Evolutionary conservation across 2,329 filamentous ascomycete species (phyloP).

Genomic region (Ceratocystis colombiana): DNA sequence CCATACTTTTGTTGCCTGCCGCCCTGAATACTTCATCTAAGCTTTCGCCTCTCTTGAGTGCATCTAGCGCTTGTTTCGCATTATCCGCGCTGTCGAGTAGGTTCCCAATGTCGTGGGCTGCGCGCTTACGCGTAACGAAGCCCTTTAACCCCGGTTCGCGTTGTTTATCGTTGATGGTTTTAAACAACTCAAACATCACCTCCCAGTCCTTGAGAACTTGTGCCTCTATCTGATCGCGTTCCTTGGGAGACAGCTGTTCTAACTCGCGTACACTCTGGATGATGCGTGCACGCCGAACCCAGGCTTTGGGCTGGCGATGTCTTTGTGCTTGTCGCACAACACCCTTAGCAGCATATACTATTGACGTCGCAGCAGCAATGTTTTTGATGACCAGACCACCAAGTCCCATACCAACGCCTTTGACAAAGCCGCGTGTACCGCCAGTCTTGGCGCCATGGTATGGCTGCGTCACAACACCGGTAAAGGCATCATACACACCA

Average conservation of each 20-base stretch:
- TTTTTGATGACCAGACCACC: constrained; percentile 56
- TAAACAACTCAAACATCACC: constrained; percentile 36
- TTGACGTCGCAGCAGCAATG: constrained; percentile 48
- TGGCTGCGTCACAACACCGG: constrained; percentile 42
- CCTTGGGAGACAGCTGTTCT: constrained; percentile 31
- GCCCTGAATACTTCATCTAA: constrained; percentile 28
- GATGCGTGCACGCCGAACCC: constrained; percentile 49
- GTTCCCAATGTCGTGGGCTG: constrained; percentile 32
- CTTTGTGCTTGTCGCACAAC: constrained; percentile 50
- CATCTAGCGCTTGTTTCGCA: constrained; percentile 39
- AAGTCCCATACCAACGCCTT: constrained; percentile 53
- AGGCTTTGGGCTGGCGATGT: constrained; percentile 42
- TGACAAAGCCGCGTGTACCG: constrained; percentile 39
- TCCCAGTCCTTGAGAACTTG: constrained; percentile 37
- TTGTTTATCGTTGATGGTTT: constrained; percentile 34
- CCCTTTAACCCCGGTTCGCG: constrained; percentile 29
- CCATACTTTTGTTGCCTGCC: constrained; percentile 8
- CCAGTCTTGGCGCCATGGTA: constrained; percentile 46
- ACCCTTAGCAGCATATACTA: constrained; percentile 55
- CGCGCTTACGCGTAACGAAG: constrained; percentile 32
- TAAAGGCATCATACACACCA: constrained; percentile 55
- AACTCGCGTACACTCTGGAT: constrained; percentile 46
- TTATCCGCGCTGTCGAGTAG: constrained; percentile 43
- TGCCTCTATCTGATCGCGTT: constrained; percentile 30
- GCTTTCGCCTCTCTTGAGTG: constrained; percentile 37